Evolutionary conservation across 192 early-diverging fungal genomes (phyloP), one percentile per base, ranked within the genome.

Genomic region (Mortierella hygrophila): DNA sequence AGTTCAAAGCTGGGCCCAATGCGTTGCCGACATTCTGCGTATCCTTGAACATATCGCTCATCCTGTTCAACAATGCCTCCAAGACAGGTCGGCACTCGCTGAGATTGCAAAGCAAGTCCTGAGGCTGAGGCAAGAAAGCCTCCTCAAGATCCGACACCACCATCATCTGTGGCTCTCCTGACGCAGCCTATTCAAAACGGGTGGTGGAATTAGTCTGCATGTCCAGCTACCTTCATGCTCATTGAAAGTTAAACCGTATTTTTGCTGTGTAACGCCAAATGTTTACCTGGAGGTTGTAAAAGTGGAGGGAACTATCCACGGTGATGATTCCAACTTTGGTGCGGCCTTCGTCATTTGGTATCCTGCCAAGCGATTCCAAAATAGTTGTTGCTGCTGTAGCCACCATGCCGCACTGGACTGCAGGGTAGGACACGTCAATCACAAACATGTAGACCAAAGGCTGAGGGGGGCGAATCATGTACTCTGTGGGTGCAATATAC

Each of bases 401-500:
- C 0, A 98, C 90, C 79, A 75, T 88, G 68, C 94, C 95, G 15
- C 94, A 94, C 88, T 97, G 95, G 3, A 98, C 93, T 11, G 98
- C 93, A n/a, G 94, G 90, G 83, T 94, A 95, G 11, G 97, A 97
- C 1, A 99, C 97, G 83, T 99, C 98, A 75, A 99, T 96, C 26
- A 99, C 89, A 89, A 99, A 98, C 69, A 99, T 91, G 60, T 96
- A 94, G 23, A 97, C 96, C 47, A 97, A 94, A 32, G 98, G 97
- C 90, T 98, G 97, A 63, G 98, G 98, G n/a, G 98, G 98, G 5
- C 98, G 95, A 37, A 96, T 95, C 97, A 99, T 99, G 88, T 99
- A 99, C 86, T 99, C 98, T 78, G 95, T 95, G 8, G 98, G 97
- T 26, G 98, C 98, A 77, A 99, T 91, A 89, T 96, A 99, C 88